A percentile compares a stretch with the other conserved stretches of the same genome.
These are phyloP conservation scores for Rhodotorula sp. DNA, from an alignment of 1,284 basidiomycete genomes.

Conservation along the genomic window DNA sequence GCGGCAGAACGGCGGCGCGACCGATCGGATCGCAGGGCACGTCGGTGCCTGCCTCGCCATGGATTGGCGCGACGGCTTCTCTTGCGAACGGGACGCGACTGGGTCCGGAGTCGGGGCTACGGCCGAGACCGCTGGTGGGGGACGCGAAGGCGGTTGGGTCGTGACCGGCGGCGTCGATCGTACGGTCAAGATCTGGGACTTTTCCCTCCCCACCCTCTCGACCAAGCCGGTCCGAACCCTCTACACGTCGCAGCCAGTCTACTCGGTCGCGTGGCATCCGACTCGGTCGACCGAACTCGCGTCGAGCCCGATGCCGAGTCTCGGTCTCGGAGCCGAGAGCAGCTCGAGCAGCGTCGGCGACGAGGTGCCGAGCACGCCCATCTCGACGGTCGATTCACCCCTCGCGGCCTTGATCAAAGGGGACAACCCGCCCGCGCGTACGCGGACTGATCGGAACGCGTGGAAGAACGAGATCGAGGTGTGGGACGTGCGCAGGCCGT, in stretches of 20 bases:
- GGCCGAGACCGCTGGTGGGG: constrained; percentile 29
- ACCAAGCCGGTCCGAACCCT: constrained; percentile 37
- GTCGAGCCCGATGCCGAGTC: constrained; percentile 25
- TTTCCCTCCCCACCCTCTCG: constrained; percentile 28
- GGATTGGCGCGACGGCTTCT: constrained; percentile 39
- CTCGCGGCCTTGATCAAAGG: constrained; percentile 4
- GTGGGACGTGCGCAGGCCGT: constrained; percentile 34
- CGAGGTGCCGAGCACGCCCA: constrained; percentile 8
- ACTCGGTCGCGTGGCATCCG: constrained; percentile 38
- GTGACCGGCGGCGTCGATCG: constrained; percentile 38
- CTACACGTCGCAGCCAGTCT: constrained; percentile 33
- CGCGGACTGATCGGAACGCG: background rate
- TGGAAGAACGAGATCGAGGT: constrained; percentile 41
- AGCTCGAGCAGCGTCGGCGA: constrained; percentile 10
- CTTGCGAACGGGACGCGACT: constrained; percentile 12
- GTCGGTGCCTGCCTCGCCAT: constrained; percentile 35
- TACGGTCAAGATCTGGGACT: constrained; percentile 43
- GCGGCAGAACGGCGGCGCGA: constrained; percentile 28
- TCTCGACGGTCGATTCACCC: background rate
- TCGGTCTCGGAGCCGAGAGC: constrained; percentile 18
- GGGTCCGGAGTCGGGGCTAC: background rate
- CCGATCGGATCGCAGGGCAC: constrained; percentile 38
- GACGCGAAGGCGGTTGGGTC: constrained; percentile 40
- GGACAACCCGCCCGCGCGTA: background rate
- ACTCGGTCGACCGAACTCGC: constrained; percentile 33